Evolutionary conservation across 495 filamentous ascomycete species (phyloP), one percentile per base, ranked within the genome.

Genomic region (Thozetella sp.): DNA sequence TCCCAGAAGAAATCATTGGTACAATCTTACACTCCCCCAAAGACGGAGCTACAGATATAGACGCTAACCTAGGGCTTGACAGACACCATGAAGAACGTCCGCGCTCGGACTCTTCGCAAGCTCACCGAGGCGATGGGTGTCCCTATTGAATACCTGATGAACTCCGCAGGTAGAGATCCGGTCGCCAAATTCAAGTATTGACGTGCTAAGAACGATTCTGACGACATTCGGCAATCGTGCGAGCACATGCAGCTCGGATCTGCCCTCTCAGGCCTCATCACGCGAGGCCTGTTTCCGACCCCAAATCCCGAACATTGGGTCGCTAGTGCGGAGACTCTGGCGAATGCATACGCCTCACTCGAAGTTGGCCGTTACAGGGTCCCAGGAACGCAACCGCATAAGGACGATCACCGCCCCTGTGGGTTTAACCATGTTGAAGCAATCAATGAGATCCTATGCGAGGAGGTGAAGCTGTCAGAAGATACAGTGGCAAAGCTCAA

Each of bases 221-320:
- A 30, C 0, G 59, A 60, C 0, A 15, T 57, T 23, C 65, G 62
- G 48, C 45, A 63, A 19, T 20, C 55, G 0, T 70, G 67, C 52
- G 51, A 56, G 26, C 25, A 52, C 17, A 54, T 53, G 34, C 67
- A 70, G 48, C 59, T 70, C n/a, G 65, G 67, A 6, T 67, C 61
- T 0, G 34, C 65, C 2, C 19, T 63, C n/a, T 51, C 54, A 34
- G 58, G 43, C 2, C 46, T 70, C 2, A 58, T 27, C 2, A n/a
- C 19, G 12, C 56, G 51, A 2, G 23, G 45, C 0, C 17, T 70
- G 20, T 26, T 60, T 2, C 67, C 67, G 0, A 46, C 65, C 12
- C 63, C 61, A 0, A 30, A 46, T 1, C 10, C 51, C 4, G 40
- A 46, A 0, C 20, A 26, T 2, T 70, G 67, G 57, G 37, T 27